These are phyloP conservation scores for Naganishia kalamii DNA, from an alignment of 768 basidiomycete genomes.

Conservation along the genomic window DNA sequence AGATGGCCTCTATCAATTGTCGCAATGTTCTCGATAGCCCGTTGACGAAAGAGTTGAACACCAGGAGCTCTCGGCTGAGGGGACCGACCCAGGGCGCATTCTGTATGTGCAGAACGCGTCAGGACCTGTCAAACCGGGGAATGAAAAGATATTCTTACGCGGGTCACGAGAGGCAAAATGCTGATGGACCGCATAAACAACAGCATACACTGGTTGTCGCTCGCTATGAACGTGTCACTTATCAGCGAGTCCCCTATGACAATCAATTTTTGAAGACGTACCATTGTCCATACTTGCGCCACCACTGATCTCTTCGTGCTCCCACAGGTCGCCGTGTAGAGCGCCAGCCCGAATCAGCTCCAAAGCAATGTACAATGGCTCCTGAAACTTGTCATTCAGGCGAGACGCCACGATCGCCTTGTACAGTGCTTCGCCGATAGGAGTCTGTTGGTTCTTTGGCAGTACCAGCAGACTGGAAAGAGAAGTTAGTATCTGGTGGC, in stretches of 20 bases:
- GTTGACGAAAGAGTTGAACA: constrained; percentile 96
- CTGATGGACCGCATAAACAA: constrained; percentile 94
- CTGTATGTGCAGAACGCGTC: constrained; percentile 48
- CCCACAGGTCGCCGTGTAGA: constrained; percentile 90
- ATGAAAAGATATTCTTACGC: constrained; percentile 53
- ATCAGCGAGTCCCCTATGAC: neutral
- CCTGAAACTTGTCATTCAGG: constrained; percentile 97
- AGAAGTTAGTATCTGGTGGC: neutral
- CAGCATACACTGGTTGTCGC: constrained; percentile 83
- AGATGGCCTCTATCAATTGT: constrained; percentile 80
- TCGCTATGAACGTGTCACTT: constrained; percentile 31
- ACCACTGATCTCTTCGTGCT: constrained; percentile 77
- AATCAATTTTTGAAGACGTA: constrained; percentile 45
- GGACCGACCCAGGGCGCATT: constrained; percentile 90
- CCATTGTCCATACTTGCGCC: constrained; percentile 91
- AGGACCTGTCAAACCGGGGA: neutral
- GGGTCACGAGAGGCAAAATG: constrained; percentile 90
- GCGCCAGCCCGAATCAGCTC: constrained; percentile 95
- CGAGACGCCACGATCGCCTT: constrained; percentile 68
- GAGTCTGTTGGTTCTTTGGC: constrained; percentile 69
- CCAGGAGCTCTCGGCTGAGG: constrained; percentile 87
- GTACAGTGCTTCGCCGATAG: constrained; percentile 85
- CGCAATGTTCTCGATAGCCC: constrained; percentile 84
- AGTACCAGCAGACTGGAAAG: constrained; percentile 1
- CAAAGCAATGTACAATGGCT: constrained; percentile 86